These are phyloP conservation scores for Laguncularia racemosa DNA, from an alignment of 345 rosid genomes.

Conservation along the genomic window DNA sequence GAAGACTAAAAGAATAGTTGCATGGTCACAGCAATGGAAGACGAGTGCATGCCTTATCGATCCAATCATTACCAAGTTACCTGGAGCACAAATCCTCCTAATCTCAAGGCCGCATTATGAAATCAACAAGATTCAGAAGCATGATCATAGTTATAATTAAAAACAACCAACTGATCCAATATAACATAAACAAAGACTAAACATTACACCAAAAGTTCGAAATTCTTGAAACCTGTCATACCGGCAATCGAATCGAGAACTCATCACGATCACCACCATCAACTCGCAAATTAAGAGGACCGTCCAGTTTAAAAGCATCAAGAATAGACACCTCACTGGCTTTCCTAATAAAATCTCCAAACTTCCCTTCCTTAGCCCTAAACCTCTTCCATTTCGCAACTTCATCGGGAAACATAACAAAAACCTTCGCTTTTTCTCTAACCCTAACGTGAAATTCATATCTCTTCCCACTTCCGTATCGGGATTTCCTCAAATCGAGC, in stretches of 20 bases:
- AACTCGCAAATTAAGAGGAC: constrained; percentile 59
- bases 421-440: constrained; percentile 33
- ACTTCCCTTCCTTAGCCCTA: constrained; percentile 20
- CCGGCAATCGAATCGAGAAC: constrained; percentile 54
- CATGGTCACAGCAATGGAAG: too few species aligned
- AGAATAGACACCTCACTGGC: constrained; percentile 33
- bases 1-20: too few species aligned
- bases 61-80: too few species aligned
- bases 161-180: neutral
- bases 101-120: too few species aligned
- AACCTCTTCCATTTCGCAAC: constrained; percentile 38
- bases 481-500: constrained; percentile 33
- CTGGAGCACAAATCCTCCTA: too few species aligned
- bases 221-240: constrained; percentile 2
- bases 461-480: constrained; percentile 38
- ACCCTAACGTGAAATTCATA: constrained; percentile 61
- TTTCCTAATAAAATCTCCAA: constrained; percentile 25
- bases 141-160: neutral
- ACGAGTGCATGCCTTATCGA: too few species aligned
- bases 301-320: constrained; percentile 41
- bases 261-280: constrained; percentile 20
- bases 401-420: constrained; percentile 47
- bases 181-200: neutral
- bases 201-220: too few species aligned
- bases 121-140: too few species aligned